Conservation (phyloP, 495 filamentous ascomycete species). For the Aspergillus biplanus region DNA sequence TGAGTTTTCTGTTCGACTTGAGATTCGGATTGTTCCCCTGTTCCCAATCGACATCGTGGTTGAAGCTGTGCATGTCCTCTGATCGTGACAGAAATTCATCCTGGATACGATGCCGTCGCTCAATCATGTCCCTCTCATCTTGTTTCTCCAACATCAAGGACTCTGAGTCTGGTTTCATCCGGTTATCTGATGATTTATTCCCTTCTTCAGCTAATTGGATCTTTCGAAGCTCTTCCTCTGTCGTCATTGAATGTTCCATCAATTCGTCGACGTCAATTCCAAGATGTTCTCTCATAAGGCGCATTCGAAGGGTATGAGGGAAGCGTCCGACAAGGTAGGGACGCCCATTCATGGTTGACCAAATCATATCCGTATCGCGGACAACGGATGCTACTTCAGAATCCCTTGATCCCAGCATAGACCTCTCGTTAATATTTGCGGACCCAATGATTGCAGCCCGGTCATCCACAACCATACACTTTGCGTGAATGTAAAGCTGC, state of each 20-base stretch:
- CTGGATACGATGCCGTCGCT: constrained; percentile 60
- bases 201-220: constrained; percentile 45
- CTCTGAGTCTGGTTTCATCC: constrained; percentile 37
- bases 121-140: constrained; percentile 56
- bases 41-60: constrained; percentile 79
- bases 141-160: constrained; percentile 45
- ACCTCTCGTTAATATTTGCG: constrained; percentile 98
- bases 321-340: constrained; percentile 90
- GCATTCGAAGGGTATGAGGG: constrained; percentile 88
- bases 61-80: constrained; percentile 74
- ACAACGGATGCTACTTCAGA: constrained; percentile 92
- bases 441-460: constrained; percentile 92
- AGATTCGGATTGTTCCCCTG: constrained; percentile 64
- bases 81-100: constrained; percentile 64
- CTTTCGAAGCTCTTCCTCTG: constrained; percentile 48
- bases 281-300: constrained; percentile 96
- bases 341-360: constrained; percentile 86
- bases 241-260: constrained; percentile 72
- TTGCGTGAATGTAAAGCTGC: constrained; percentile 98
- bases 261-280: constrained; percentile 93
- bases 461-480: constrained; percentile 96
- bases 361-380: constrained; percentile 90
- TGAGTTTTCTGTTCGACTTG: constrained; percentile 60
- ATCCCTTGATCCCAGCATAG: constrained; percentile 89
- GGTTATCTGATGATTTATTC: constrained; percentile 23